Evolutionary conservation across 148 eudicot genomes (phyloP).

Genomic region (Polygonum maritimum): DNA sequence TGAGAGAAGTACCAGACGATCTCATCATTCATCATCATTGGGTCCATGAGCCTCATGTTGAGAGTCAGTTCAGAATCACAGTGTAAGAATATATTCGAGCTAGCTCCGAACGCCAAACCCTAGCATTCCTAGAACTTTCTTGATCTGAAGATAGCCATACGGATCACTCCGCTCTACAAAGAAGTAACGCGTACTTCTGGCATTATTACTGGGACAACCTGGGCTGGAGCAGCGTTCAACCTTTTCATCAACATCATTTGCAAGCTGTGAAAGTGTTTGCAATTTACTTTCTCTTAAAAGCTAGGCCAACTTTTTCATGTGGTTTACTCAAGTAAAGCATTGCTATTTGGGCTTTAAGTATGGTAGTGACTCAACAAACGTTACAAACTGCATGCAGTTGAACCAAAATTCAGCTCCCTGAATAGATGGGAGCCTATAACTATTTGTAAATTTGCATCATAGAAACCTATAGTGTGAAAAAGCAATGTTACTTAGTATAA

Average conservation of each 20-base stretch:
- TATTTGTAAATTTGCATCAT: not conserved
- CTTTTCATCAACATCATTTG: conserved; percentile 71
- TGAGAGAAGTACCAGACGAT: too few species aligned
- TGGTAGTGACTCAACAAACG: not conserved
- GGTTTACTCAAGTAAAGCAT: not conserved
- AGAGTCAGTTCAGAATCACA: too few species aligned
- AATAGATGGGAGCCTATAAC: not conserved
- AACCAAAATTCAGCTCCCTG: not conserved
- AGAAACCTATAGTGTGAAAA: not conserved
- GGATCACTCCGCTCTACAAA: conserved; percentile 53
- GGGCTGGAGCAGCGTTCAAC: conserved; percentile 91
- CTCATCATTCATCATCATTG: too few species aligned
- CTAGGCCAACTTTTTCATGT: not conserved
- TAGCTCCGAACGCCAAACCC: too few species aligned
- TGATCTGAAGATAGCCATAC: conserved; percentile 37
- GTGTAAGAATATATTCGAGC: too few species aligned
- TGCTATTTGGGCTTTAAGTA: not conserved
- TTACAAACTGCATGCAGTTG: not conserved
- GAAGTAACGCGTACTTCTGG: conserved; percentile 75
- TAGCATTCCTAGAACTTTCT: too few species aligned
- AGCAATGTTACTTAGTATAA: not conserved
- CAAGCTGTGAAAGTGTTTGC: conserved; percentile 68
- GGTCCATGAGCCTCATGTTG: too few species aligned
- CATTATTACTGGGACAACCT: conserved; percentile 63
- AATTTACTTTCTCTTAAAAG: not conserved